These are phyloP conservation scores for Sarocladium strictum DNA, from an alignment of 2,329 filamentous ascomycete species.

Conservation along the genomic window DNA sequence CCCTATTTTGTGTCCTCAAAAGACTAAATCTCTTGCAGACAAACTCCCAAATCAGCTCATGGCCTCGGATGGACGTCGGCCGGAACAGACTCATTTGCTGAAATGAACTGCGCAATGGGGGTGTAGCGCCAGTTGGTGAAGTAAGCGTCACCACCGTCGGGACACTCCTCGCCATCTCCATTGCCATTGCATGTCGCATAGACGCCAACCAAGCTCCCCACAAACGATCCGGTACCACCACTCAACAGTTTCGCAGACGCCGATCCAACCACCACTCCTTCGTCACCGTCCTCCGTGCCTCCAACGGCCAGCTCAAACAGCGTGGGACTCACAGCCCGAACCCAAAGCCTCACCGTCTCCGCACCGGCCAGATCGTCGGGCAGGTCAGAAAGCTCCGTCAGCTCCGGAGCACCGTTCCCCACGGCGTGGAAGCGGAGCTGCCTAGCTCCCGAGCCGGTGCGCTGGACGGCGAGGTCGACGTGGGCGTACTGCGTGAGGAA, in stretches of 20 bases:
- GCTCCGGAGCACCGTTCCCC: conserved; percentile 16
- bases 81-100: conserved; percentile 7
- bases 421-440: conserved; percentile 19
- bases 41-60: not conserved
- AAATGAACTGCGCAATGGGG: conserved; percentile 13
- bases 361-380: conserved; percentile 2
- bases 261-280: not conserved
- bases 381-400: conserved; percentile 11
- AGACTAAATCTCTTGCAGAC: no score
- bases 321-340: not conserved
- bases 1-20: not conserved
- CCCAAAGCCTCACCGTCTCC: conserved; percentile 3
- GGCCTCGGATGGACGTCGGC: not conserved
- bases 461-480: conserved; percentile 34
- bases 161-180: conserved; percentile 12
- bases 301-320: not conserved
- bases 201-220: conserved; percentile 14
- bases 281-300: not conserved
- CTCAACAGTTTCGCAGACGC: conserved; percentile 9
- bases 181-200: conserved; percentile 15
- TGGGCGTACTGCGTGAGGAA: conserved; percentile 51
- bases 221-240: conserved; percentile 13
- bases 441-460: conserved; percentile 17
- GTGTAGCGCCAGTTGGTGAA: conserved; percentile 14
- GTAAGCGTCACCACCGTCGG: conserved; percentile 10